Base-by-base conservation (phyloP, 805 yeast species). In the Schwanniomyces occidentalis region DNA sequence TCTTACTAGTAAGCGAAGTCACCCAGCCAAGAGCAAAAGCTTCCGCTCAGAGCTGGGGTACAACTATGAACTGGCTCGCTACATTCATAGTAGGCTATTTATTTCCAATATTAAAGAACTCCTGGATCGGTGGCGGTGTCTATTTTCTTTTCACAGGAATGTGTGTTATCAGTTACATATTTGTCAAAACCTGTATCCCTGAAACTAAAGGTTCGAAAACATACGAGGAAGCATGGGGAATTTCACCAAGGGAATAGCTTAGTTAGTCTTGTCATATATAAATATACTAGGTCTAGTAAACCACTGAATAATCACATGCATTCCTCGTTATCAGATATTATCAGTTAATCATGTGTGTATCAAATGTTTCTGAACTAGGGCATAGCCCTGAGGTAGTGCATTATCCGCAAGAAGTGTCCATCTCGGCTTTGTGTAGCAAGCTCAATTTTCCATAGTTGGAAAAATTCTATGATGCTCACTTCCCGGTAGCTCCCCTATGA, bases 31-130 rank as follows among this genome's bases (percentile, higher is more conserved):
- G 80, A 40, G 91, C 91, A 2, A 80, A 80, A 38, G 90, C 90
- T 2, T 69, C 80, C 28, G 97, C 98, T 0, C 99, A 93, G 61
- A 82, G 95, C 54, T 83, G 86, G 70, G 98, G 96, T 8, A 88
- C 93, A 0, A 77, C 87, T 9, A 77, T 86, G 65, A 93, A 91
- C 57, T 91, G 97, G 97, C 48, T 86, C 8, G 84, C 95, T 7
- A 88, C 96, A 0, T 91, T 93, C 51, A 46, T 80, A 0, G 79
- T 87, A 20, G 96, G 95, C 1, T 83, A 72, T 42, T 52, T 80
- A 14, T 91, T 93, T 70, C 99, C 99, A 1, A 60, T 82, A 4
- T 56, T 85, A 16, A 80, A 82, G 55, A 60, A 65, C 9, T 49
- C 61, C 4, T 43, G 59, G 37, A 56, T 90, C 24, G 96, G 96